Base-by-base conservation (phyloP, 2,329 filamentous ascomycete species). In the Phyllosticta capitalensis region DNA sequence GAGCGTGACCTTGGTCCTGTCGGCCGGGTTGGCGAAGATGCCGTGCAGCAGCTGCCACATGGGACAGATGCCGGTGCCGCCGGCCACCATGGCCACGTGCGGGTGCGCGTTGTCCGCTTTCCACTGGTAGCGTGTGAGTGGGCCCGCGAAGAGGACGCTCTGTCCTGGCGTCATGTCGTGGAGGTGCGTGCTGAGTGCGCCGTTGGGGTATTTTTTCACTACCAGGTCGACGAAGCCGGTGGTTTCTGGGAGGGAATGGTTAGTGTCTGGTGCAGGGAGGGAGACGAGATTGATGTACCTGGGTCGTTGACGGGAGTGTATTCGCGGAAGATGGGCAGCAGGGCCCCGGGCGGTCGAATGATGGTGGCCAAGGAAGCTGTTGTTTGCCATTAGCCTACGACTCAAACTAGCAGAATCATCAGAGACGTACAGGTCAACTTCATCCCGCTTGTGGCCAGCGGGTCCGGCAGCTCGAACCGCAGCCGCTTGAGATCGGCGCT, bases 31-130 rank as follows among this genome's bases (percentile, higher is more conserved):
- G 52, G 74, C 70, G n/a, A 87, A 74, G 59, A 88, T 85, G 1
- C 82, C 82, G 54, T 78, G 80, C 1, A 81, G 76, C 1, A 88
- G 78, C 68, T 87, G 84, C 68, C 83, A 88, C 64, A 86, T 79
- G 0, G 87, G 87, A 0, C 86, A 89, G 63, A 90, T 88, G 19
- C 87, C 87, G 0, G 85, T 85, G 12, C 87, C 87, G 52, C 87
- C 87, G 0, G 87, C 87, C 51, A 90, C 81, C 48, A 89, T 76
- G 2, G 82, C 80, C n/a, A 90, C 3, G 67, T 67, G 66, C 38
- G 61, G 14, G 78, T 95, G 91, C 83, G 94, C 95, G 84, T 96
- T 96, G 28, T 45, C 55, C n/a, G 64, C 51, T 26, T 66, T 68
- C 80, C 82, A 87, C 33, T 71, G 66, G 68, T 81, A 81, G 24